Evolutionary conservation across 768 basidiomycete species (phyloP).

Genomic region (Amanita muscaria): DNA sequence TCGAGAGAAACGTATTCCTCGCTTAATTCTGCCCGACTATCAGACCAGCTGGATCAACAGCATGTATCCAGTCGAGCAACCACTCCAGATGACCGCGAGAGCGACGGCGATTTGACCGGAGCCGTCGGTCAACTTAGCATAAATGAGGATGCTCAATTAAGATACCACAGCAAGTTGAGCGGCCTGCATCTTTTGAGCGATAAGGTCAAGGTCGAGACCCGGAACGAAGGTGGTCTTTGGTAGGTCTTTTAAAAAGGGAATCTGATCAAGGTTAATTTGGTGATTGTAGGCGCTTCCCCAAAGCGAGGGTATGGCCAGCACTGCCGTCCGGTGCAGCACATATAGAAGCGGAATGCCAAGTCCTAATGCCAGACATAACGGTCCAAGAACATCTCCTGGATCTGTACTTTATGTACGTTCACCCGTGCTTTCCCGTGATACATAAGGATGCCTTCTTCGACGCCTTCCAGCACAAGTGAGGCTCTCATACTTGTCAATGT

Average conservation of each 20-base stretch:
- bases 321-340: constrained; percentile 25
- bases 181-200: constrained; percentile 66
- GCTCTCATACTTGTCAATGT: not conserved
- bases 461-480: constrained; percentile 35
- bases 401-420: constrained; percentile 77
- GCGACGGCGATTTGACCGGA: constrained; percentile 41
- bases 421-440: constrained; percentile 69
- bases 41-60: not conserved
- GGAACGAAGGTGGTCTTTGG: constrained; percentile 76
- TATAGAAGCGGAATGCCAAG: constrained; percentile 28
- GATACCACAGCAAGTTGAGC: constrained; percentile 82
- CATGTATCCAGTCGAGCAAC: constrained; percentile 14
- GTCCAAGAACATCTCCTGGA: constrained; percentile 64
- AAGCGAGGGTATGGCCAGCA: constrained; percentile 85
- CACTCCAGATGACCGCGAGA: constrained; percentile 17
- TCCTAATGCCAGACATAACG: constrained; percentile 44
- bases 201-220: constrained; percentile 49
- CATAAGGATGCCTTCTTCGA: constrained; percentile 65
- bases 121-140: constrained; percentile 81
- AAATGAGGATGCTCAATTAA: constrained; percentile 79
- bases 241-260: constrained; percentile 21
- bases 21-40: not conserved
- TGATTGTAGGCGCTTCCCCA: constrained; percentile 66
- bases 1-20: not conserved
- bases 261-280: constrained; percentile 2